Evolutionary conservation across 176 grass and related monocot species (phyloP).

Genomic region (Zoysia pacifica): DNA sequence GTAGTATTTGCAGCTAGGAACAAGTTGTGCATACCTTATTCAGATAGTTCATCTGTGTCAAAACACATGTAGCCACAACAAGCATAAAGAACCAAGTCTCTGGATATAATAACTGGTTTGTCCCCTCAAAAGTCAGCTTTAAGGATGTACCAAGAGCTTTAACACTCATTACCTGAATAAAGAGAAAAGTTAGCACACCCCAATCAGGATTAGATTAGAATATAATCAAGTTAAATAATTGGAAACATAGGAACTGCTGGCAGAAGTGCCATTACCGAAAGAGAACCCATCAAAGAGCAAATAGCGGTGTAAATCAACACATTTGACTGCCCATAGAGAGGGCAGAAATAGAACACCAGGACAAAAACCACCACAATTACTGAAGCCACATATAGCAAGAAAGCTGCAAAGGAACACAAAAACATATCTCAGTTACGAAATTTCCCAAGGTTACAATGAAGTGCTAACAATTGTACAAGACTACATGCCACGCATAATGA

Average conservation of each 20-base stretch:
- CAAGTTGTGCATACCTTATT: constrained; percentile 73
- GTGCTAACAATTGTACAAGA: background rate
- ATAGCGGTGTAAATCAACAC: constrained; percentile 92
- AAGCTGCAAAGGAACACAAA: constrained; percentile 56
- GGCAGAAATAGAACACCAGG: constrained; percentile 89
- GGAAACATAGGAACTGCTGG: background rate
- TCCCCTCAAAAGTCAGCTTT: constrained; percentile 93
- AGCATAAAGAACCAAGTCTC: constrained; percentile 98
- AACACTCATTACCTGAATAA: constrained; percentile 94
- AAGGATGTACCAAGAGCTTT: constrained; percentile 96
- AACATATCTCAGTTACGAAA: background rate
- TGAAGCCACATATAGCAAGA: constrained; percentile 89
- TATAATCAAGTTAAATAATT: background rate
- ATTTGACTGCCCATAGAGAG: constrained; percentile 82
- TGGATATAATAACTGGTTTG: constrained; percentile 84
- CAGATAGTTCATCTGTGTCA: constrained; percentile 99
- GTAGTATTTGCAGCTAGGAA: background rate
- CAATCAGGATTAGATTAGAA: background rate
- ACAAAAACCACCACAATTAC: constrained; percentile 86
- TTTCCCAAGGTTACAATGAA: background rate
- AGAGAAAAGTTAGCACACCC: constrained; percentile 20
- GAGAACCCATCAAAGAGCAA: constrained; percentile 99
- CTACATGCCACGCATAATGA: background rate
- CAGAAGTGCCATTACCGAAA: constrained; percentile 68
- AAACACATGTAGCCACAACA: constrained; percentile 76